Evolutionary conservation across 1,284 basidiomycete species (phyloP), one percentile per base, ranked within the genome.

Genomic region (Ustilago cynodontis): DNA sequence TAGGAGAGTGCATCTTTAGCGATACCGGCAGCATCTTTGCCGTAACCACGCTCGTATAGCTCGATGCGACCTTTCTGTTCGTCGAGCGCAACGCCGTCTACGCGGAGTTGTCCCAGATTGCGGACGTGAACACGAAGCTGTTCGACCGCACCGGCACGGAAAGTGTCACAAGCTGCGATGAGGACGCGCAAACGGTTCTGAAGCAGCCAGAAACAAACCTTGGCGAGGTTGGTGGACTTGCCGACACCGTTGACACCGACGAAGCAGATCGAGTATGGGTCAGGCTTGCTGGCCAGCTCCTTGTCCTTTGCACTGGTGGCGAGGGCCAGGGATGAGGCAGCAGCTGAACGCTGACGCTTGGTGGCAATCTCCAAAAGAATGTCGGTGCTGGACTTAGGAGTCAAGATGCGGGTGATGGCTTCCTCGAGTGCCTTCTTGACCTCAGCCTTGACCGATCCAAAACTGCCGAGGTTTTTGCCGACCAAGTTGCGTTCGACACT

Each of bases 171-270:
- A 13, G 97, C 97, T 28, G 97, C 97, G 80, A 99, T 98, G 75
- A 99, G 89, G 22, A 99, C 96, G 31, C 93, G 90, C 47, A 96
- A 87, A 10, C 92, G 92, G 84, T 99, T 99, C 87, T 99, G 96
- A 53, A 99, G 91, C 22, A 99, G 89, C 97, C 97, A 99, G 88
- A 99, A 99, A 87, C 94, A 96, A 55, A 99, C 96, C 88, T 99
- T 99, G 59, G 93, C 94, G 29, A 99, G 88, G 86, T 98, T 99
- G 5, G 97, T 99, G 79, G 94, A 97, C 88, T 99, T 99, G 58
- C 97, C 97, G 22, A 99, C 97, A 24, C 97, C 97, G 85, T 99
- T 99, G 57, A 99, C 97, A n/a, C 97, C 97, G 49, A 99, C 95
- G 85, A 99, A 99, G 0, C 94, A 92, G 82, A 99, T 93, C 72